Evolutionary conservation across 805 yeast genomes (phyloP), one percentile per base, ranked within the genome.

Genomic region (Candida hungchunana): DNA sequence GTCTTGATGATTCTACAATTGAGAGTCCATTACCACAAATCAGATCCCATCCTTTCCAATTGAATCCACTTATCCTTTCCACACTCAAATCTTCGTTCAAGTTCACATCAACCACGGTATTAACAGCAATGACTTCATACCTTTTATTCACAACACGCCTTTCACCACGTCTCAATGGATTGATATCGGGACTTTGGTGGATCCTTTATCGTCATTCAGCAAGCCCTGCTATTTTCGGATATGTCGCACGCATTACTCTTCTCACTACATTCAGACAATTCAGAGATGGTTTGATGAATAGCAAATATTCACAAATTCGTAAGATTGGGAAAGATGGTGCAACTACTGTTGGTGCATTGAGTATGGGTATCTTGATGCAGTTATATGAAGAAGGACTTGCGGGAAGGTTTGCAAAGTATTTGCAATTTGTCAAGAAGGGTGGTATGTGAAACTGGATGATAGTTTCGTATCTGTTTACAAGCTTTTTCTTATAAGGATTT

Each of bases 181-280:
- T 40, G 23, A 29, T 44, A 16, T 38, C 48, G 9, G 48, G 43
- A 3, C 29, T 44, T 9, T 44, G 48, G 48, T 40, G 40, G 35
- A 23, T 24, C 17, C 19, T 29, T 6, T 36, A 40, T 17, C 35
- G 36, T 15, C 28, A 34, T n/a, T 23, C 40, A 6, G 37, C 34
- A 1, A 22, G 22, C n/a, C 11, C 30, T 4, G 20, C 27, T 7
- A 8, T 40, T 6, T 30, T 36, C 25, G 31, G 31, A 8, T 36
- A 32, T 18, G 9, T 40, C 11, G 43, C 41, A 1, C 34, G 48
- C 14, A 33, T 40, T 12, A 36, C 43, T 1, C 18, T 40, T 10
- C 26, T 40, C 8, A 29, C 42, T 3, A 16, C 18, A 3, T 44
- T 31, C 29, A 44, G 32, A 29, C 37, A 36, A 31, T 30, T 34